Conservation (phyloP, 305 asterid genomes). For the Plantago lanceolata region DNA sequence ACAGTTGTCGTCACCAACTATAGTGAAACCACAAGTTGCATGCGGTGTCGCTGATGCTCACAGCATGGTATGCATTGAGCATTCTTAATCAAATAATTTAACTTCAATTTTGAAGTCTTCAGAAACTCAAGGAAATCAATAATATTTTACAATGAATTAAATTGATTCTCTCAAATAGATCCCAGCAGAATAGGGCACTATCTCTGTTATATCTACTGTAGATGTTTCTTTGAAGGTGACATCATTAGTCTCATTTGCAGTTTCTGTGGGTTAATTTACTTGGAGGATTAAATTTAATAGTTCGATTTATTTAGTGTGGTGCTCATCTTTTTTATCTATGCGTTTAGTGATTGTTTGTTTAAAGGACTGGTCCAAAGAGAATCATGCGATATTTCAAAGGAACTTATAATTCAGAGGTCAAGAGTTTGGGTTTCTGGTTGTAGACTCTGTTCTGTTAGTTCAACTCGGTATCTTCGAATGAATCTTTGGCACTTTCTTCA, state of each 20-base stretch:
- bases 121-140: conserved; percentile 5
- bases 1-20: conserved; percentile 63
- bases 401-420: neutral
- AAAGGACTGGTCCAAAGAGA: neutral
- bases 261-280: neutral
- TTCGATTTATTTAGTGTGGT: neutral
- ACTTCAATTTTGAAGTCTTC: conserved; percentile 11
- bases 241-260: neutral
- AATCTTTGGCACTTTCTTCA: neutral
- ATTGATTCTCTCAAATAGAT: neutral
- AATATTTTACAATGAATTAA: neutral
- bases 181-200: neutral
- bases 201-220: neutral
- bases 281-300: neutral
- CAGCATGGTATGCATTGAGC: conserved; percentile 62
- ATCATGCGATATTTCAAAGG: neutral
- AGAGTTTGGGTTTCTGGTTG: neutral
- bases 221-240: neutral
- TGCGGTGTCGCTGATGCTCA: conserved; percentile 96
- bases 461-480: neutral
- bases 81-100: conserved; percentile 2
- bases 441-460: neutral
- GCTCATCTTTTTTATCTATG: too few relatives aligned
- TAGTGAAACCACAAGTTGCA: conserved; percentile 92
- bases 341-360: neutral